Evolutionary conservation across 176 grass and related monocot genomes (phyloP).

Genomic region (Oryza longistaminata): DNA sequence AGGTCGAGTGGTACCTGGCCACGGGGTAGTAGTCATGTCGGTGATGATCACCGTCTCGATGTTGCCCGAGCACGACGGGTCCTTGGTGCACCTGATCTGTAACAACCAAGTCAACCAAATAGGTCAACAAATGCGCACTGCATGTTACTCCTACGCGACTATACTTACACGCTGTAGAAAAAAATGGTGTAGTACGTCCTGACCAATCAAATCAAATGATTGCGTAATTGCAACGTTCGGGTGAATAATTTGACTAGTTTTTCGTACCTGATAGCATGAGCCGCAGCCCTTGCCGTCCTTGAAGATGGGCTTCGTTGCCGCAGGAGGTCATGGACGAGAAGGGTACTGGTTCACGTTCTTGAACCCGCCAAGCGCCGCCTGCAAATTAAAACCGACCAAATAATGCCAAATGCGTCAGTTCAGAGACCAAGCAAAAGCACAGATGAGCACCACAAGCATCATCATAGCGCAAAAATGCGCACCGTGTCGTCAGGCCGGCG

Average conservation of each 20-base stretch:
- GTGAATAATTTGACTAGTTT: too few relatives aligned
- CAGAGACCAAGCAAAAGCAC: too few relatives aligned
- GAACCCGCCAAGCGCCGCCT: constrained; percentile 69
- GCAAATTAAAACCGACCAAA: constrained; percentile 4
- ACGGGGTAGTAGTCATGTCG: constrained; percentile 65
- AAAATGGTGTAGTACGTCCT: too few relatives aligned
- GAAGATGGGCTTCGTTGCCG: constrained; percentile 55
- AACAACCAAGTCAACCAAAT: neutral
- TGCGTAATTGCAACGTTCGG: neutral
- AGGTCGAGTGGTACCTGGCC: constrained; percentile 56
- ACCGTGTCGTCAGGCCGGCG: constrained; percentile 56
- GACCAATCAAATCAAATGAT: neutral
- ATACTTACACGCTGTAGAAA: too few relatives aligned
- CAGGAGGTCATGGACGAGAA: constrained; percentile 62
- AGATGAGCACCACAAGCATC: neutral
- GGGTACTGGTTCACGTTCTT: constrained; percentile 50
- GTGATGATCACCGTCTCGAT: constrained; percentile 60
- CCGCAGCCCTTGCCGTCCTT: constrained; percentile 59
- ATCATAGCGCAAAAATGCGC: neutral
- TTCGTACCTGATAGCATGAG: constrained; percentile 53
- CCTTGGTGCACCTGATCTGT: constrained; percentile 40
- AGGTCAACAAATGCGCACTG: neutral
- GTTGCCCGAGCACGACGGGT: constrained; percentile 59
- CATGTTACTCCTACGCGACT: neutral
- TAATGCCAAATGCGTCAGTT: neutral